Conservation (phyloP, 108 stramenopile species). For the Nitzschia palea region DNA sequence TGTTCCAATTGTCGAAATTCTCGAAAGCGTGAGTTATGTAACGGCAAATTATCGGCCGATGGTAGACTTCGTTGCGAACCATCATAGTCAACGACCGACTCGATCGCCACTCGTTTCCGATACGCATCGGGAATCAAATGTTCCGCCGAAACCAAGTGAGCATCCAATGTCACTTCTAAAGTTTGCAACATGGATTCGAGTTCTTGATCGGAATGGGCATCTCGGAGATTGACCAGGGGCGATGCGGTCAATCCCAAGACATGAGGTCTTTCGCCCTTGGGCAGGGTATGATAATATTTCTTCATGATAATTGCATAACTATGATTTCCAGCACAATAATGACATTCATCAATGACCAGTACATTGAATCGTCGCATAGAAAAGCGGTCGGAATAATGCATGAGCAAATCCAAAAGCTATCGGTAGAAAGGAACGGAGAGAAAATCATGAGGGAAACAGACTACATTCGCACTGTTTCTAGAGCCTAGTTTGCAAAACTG, state of each 20-base stretch:
- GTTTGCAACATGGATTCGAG: constrained; percentile 37
- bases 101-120: neutral
- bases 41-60: constrained; percentile 19
- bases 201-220: constrained; percentile 37
- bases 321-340: constrained; percentile 52
- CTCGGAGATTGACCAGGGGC: constrained; percentile 52
- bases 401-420: constrained; percentile 50
- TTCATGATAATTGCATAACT: constrained; percentile 45
- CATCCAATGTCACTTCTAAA: constrained; percentile 52
- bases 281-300: constrained; percentile 52
- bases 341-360: constrained; percentile 68
- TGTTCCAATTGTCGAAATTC: constrained; percentile 52
- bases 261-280: constrained; percentile 37
- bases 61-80: constrained; percentile 28
- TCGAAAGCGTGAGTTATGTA: constrained; percentile 38
- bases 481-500: too few species aligned
- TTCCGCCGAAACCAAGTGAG: constrained; percentile 31
- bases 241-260: constrained; percentile 69
- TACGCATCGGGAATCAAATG: neutral
- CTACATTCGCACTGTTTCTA: too few species aligned
- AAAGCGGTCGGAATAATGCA: constrained; percentile 59
- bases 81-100: neutral
- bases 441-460: too few species aligned
- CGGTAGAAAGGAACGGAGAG: neutral
- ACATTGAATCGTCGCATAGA: constrained; percentile 38